Base-by-base conservation (phyloP, 208 protist species). In the Wallacemonas sp. region DNA sequence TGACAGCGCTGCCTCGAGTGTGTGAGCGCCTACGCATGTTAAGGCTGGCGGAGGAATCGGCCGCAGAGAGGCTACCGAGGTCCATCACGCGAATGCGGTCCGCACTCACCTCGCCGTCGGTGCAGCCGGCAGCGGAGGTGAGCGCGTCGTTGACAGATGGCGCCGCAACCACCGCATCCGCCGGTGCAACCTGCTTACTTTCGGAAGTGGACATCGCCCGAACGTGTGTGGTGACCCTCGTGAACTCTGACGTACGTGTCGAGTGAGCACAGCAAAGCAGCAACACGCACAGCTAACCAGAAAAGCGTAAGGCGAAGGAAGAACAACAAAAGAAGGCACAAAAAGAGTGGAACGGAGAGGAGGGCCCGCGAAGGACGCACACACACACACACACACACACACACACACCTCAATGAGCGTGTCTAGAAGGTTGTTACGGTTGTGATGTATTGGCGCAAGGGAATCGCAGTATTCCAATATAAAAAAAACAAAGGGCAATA, bases 301-400 rank as follows among this genome's bases (percentile, higher is more conserved):
- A 13, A 41, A 42, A 39, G 46, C 44, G 3, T 4, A 62, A 30
- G 63, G 38, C 44, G 64, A 64, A 64, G 50, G 45, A 38, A 34
- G 0, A 22, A 26, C 0, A 63, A 15, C 24, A 44, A 44, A 6
- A 30, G 19, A 19, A 48, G 19, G 42, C 5, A 19, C 5, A 22
- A 9, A 48, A 22, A 50, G 6, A 63, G 52, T 58, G 22, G 13
- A 37, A 36, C 15, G 8, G 17, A 58, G n/a, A n/a, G n/a, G n/a
- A n/a, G n/a, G n/a, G n/a, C n/a, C n/a, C n/a, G n/a, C n/a, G 8
- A 57, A 3, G 4, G 29, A 57, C 0, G 45, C 8, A 66, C n/a
- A 33, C 33, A 63, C 41, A 63, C 58, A n/a, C 58, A 52, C 27
- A 38, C 41, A 0, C 26, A 19, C 26, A 0, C 10, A 52, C 22